Evolutionary conservation across 1,284 basidiomycete genomes (phyloP), one percentile per base, ranked within the genome.

Genomic region (Boletus semigastroideus): DNA sequence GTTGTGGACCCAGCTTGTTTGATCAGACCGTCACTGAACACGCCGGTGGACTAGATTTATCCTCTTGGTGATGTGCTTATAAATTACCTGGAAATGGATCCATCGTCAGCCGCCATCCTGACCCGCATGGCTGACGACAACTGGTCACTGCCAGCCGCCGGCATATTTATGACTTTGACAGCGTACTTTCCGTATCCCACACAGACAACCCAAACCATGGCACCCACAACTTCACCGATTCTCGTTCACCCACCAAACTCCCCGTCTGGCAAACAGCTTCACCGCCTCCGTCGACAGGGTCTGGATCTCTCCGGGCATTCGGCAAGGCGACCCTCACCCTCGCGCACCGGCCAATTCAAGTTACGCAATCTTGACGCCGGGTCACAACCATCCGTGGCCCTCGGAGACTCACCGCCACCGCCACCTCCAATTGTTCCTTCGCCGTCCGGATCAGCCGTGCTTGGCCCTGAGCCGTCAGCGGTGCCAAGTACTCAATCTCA

Each of bases 141-240:
- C 41, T 45, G 12, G 38, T 48, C 51, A 52, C 17, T 45, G 62
- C 61, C 56, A 65, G 66, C 66, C 66, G 22, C 64, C 48, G 52
- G 39, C 17, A 22, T 68, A 66, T 62, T 54, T 67, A 67, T 68
- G 60, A 56, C 19, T 42, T 45, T 34, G 20, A 16, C 28, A 22
- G 20, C 28, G 19, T 39, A 36, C 30, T 38, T 42, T 33, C 40
- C 25, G 25, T 33, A 39, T 44, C 28, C 16, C 19, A 20, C 40
- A 48, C 43, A 19, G 33, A 38, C 47, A 38, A 52, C 41, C 49
- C 30, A 13, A 42, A 47, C 42, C 20, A 65, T 65, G 63, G 66
- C 63, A 6, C 63, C 63, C 25, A 51, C 64, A 44, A n/a, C 49
- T 33, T 47, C 50, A 42, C 37, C 51, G 31, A 22, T 48, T 19